Evolutionary conservation across 306 rosid genomes (phyloP).

Genomic region (Castanospermum australe): DNA sequence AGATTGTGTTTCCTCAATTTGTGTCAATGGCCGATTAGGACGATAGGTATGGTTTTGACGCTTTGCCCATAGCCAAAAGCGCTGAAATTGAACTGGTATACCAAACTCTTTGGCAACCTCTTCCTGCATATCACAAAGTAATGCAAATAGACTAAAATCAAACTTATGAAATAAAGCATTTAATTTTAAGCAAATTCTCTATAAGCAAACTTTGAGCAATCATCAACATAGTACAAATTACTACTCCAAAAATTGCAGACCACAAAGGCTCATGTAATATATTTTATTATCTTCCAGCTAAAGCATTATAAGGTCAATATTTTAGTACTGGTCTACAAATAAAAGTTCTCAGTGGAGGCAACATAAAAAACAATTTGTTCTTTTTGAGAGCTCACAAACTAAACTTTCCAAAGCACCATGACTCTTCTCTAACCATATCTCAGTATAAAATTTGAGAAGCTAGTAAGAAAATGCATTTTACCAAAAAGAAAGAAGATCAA

Average conservation of each 20-base stretch:
- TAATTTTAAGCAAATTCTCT: slow-evolving; percentile 7
- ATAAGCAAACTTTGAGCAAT: neutral
- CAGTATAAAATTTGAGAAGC: too few species aligned
- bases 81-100: slow-evolving; percentile 76
- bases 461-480: neutral
- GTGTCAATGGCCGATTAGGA: slow-evolving; percentile 74
- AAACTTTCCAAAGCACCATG: neutral
- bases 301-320: neutral
- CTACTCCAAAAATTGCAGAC: neutral
- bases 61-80: slow-evolving; percentile 89
- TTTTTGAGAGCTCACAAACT: neutral
- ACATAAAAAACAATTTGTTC: neutral
- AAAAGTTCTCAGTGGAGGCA: neutral
- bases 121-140: slow-evolving; percentile 54
- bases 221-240: neutral
- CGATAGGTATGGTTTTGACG: slow-evolving; percentile 89
- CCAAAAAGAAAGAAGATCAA: neutral
- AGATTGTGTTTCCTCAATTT: slow-evolving; percentile 67
- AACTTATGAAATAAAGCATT: neutral
- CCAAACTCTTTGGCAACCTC: slow-evolving; percentile 80
- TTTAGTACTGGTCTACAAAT: neutral
- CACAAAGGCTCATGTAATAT: neutral
- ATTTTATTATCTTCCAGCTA: neutral
- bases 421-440: too few species aligned
- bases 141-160: neutral